A percentile compares a stretch with the other conserved stretches of the same genome.
phyloP scores from a whole-genome alignment of 2,329 filamentous ascomycete genomes.

The Exserohilum rostratum region DNA sequence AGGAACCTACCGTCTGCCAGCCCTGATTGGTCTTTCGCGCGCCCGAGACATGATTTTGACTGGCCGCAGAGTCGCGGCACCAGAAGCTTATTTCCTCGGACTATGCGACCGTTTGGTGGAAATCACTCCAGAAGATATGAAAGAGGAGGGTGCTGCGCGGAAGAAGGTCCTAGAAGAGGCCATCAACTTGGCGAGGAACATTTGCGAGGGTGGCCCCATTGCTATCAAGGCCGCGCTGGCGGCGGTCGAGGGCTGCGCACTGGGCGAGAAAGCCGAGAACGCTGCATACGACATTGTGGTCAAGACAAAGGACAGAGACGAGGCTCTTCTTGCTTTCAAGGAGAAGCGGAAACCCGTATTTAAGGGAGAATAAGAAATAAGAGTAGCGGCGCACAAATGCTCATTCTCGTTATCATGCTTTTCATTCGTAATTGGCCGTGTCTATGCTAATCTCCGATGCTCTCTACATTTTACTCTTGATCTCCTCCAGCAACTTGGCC shows the following conservation, averaged over 20 bases:
- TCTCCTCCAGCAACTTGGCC: constrained; percentile 77
- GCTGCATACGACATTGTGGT: constrained; percentile 84
- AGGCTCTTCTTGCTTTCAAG: constrained; percentile 84
- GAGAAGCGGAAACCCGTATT: constrained; percentile 77
- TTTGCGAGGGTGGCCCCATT: constrained; percentile 87
- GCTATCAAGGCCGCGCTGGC: constrained; percentile 79
- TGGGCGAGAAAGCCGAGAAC: constrained; percentile 79
- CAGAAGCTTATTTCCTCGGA: constrained; percentile 90
- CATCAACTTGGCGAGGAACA: constrained; percentile 78
- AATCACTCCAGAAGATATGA: constrained; percentile 65
- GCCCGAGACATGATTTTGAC: constrained; percentile 93
- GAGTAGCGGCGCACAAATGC: neutral
- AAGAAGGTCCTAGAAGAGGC: constrained; percentile 75
- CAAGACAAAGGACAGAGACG: constrained; percentile 81
- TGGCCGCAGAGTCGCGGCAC: constrained; percentile 78
- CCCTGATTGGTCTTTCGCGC: constrained; percentile 76
- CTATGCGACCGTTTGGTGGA: constrained; percentile 90
- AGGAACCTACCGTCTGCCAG: constrained; percentile 85
- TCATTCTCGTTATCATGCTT: constrained; percentile 13
- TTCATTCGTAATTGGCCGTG: constrained; percentile 22
- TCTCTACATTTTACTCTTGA: constrained; percentile 83
- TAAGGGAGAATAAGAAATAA: constrained; percentile 53
- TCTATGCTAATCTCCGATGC: neutral
- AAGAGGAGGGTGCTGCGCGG: constrained; percentile 61
- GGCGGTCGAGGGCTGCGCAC: constrained; percentile 72